These are phyloP conservation scores for Nakataea oryzae DNA, from an alignment of 2,329 filamentous ascomycete species.

Conservation along the genomic window DNA sequence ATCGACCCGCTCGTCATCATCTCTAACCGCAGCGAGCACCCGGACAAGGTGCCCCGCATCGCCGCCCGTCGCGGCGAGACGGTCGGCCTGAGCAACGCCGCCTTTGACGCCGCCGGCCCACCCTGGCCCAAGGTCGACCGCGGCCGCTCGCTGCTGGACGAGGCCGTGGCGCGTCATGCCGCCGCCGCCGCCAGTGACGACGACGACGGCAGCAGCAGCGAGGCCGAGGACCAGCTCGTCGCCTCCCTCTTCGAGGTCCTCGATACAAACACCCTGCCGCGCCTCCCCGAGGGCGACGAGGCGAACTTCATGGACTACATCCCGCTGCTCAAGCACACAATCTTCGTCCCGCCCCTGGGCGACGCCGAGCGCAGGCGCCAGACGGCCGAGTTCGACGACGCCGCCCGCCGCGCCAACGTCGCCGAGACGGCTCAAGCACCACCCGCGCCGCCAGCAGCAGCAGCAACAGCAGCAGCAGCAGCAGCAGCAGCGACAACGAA, in stretches of 20 bases:
- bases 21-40: conserved; percentile 46
- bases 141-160: conserved; percentile 35
- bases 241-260: conserved; percentile 42
- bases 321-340: conserved; percentile 42
- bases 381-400: conserved; percentile 23
- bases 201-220: not conserved
- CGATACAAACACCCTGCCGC: conserved; percentile 45
- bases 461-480: conserved; percentile 7
- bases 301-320: conserved; percentile 44
- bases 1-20: conserved; percentile 47
- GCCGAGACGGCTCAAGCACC: conserved; percentile 20
- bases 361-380: conserved; percentile 31
- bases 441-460: conserved; percentile 22
- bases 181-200: not conserved
- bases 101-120: conserved; percentile 30
- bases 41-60: conserved; percentile 47
- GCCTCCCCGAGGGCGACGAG: conserved; percentile 16
- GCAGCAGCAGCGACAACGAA: not conserved
- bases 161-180: conserved; percentile 29
- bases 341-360: conserved; percentile 52
- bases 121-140: conserved; percentile 50
- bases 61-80: conserved; percentile 36
- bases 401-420: conserved; percentile 19
- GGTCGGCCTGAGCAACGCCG: conserved; percentile 53
- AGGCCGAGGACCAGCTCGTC: conserved; percentile 36